Evolutionary conservation across 768 basidiomycete species (phyloP), one percentile per base, ranked within the genome.

Genomic region (Suillus cothurnatus): DNA sequence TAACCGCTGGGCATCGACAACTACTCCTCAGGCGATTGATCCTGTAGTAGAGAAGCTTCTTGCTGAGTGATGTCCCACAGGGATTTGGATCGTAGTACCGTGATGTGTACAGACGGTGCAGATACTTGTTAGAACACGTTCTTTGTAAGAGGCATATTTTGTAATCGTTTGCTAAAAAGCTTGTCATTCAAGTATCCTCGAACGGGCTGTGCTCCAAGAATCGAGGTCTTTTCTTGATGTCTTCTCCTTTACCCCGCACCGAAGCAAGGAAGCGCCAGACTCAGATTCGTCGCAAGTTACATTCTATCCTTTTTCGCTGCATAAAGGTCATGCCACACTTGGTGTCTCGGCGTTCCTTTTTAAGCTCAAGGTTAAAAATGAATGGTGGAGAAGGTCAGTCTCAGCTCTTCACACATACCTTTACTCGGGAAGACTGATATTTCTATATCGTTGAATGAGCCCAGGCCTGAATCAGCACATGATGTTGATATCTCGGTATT

Each of bases 1-100:
- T 28, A 79, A 89, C 69, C 86, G 85, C 50, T 94, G 91, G 90
- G 88, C 89, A 6, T 89, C 90, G 21, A 91, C 88, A 17, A 93
- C 91, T 2, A 83, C 88, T 3, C 91, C 91, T 31, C 80, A 84
- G 21, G 79, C 82, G 15, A 86, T 94, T 64, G 90, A 86, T 55
- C 76, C 76, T 49, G 87, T 87, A 63, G 79, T 94, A 49, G 85
- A 85, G 64, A 90, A 88, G 75, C 80, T 91, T 61, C 69, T 92
- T 34, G 62, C 58, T n/a, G 64, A 73, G 47, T 74, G 70, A 74
- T 58, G 3, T 26, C 19, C 17, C 36, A 8, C 7, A 38, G 23
- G 15, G 11, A 28, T 58, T 39, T 39, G 38, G 21, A 34, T n/a
- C 11, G 9, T n/a, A 55, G 31, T 26, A 58, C 26, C 23, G 36